These are phyloP conservation scores for Plasmodium chabaudi DNA, from an alignment of 169 alveolate species.

Conservation along the genomic window DNA sequence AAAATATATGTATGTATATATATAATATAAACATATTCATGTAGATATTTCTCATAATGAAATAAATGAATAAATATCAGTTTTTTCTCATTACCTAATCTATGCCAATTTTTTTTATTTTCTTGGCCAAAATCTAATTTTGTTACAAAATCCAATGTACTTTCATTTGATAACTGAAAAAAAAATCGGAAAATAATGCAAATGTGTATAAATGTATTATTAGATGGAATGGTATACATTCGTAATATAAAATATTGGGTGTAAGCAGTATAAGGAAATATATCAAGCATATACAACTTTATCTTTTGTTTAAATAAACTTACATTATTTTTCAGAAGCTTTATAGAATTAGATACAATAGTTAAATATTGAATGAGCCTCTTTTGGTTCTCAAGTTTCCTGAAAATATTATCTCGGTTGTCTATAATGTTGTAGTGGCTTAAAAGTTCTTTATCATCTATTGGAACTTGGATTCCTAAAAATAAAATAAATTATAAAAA, in stretches of 20 bases:
- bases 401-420: slow-evolving; percentile 59
- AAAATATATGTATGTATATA: not conserved
- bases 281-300: not conserved
- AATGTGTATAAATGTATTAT: not conserved
- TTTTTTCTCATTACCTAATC: slow-evolving; percentile 14
- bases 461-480: slow-evolving; percentile 58
- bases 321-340: slow-evolving; percentile 63
- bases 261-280: not conserved
- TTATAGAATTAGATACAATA: slow-evolving; percentile 65
- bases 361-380: slow-evolving; percentile 55
- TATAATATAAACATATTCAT: not conserved
- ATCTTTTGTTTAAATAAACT: not conserved
- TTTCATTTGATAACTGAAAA: slow-evolving; percentile 69
- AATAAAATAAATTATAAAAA: not conserved
- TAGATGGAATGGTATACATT: not conserved
- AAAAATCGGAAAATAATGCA: not conserved
- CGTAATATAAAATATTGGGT: not conserved
- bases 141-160: slow-evolving; percentile 65
- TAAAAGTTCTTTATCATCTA: slow-evolving; percentile 62
- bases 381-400: slow-evolving; percentile 62
- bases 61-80: not conserved
- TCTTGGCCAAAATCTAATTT: slow-evolving; percentile 64
- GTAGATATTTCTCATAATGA: no score
- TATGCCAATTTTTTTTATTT: slow-evolving; percentile 68
- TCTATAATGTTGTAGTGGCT: slow-evolving; percentile 62